These are phyloP conservation scores for Penicillium sp. DNA, from an alignment of 2,329 filamentous ascomycete species.

Conservation along the genomic window DNA sequence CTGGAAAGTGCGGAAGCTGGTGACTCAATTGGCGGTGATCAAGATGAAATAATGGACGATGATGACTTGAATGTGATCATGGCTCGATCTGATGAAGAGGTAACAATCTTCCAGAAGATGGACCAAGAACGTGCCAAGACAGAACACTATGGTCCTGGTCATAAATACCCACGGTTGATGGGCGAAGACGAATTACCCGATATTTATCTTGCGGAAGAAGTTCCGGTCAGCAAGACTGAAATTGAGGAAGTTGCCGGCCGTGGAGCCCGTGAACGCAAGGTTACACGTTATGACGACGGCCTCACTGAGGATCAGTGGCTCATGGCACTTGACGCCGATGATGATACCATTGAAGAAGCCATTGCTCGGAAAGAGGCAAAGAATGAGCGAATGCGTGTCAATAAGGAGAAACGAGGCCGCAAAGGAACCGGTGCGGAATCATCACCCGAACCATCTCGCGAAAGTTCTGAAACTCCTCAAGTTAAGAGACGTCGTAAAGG, in stretches of 20 bases:
- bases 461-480: constrained; percentile 76
- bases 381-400: constrained; percentile 72
- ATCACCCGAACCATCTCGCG: constrained; percentile 73
- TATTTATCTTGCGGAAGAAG: constrained; percentile 86
- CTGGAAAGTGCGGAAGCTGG: constrained; percentile 72
- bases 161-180: constrained; percentile 75
- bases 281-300: constrained; percentile 93
- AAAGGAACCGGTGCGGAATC: constrained; percentile 52
- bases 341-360: constrained; percentile 88
- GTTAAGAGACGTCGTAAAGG: constrained; percentile 78
- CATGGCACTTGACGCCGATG: constrained; percentile 94
- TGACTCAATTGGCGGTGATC: constrained; percentile 72
- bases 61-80: constrained; percentile 95
- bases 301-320: constrained; percentile 99
- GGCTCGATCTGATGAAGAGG: constrained; percentile 77
- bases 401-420: constrained; percentile 62
- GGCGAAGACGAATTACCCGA: constrained; percentile 84
- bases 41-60: constrained; percentile 98
- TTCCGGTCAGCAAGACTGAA: constrained; percentile 68
- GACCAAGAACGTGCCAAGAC: constrained; percentile 69
- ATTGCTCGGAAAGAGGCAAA: constrained; percentile 84
- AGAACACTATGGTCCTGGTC: constrained; percentile 65
- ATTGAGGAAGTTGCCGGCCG: constrained; percentile 75
- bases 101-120: constrained; percentile 73
- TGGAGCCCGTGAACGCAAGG: constrained; percentile 89